Conservation (phyloP, 257 asterid genomes). For the Forsythia suspensa region DNA sequence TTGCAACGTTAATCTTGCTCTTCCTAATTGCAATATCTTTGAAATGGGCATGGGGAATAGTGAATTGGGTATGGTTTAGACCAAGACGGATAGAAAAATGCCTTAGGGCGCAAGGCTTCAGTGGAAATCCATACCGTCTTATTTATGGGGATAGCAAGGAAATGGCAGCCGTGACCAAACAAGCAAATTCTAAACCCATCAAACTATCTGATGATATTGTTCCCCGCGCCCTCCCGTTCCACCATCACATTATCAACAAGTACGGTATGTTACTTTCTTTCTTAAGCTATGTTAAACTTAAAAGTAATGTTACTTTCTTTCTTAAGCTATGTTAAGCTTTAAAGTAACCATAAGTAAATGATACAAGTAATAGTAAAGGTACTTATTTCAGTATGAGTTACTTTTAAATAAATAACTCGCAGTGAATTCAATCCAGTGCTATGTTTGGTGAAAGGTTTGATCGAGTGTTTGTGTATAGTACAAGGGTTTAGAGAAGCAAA, state of each 20-base stretch:
- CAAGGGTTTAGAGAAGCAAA: neutral
- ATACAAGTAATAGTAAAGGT: too few relatives aligned
- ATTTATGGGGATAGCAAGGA: slow-evolving; percentile 55
- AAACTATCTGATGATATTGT: slow-evolving; percentile 40
- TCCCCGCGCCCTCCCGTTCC: slow-evolving; percentile 43
- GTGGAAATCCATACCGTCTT: slow-evolving; percentile 45
- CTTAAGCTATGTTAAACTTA: neutral
- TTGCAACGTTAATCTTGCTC: neutral
- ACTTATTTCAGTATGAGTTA: too few relatives aligned
- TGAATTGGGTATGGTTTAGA: slow-evolving; percentile 50
- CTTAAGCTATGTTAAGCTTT: neutral
- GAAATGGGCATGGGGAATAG: slow-evolving; percentile 35
- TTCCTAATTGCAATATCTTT: slow-evolving; percentile 1
- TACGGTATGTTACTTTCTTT: slow-evolving; percentile 31
- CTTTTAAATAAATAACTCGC: too few relatives aligned
- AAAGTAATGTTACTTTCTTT: neutral
- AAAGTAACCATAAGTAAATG: too few relatives aligned
- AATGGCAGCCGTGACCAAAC: slow-evolving; percentile 38
- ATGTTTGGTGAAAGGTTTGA: too few relatives aligned
- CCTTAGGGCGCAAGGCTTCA: slow-evolving; percentile 51
- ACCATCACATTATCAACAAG: slow-evolving; percentile 34
- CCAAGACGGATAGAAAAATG: slow-evolving; percentile 44
- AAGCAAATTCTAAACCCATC: slow-evolving; percentile 44
- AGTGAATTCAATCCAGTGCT: too few relatives aligned
- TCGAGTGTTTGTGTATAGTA: too few relatives aligned